These are phyloP conservation scores for Verticillium alfalfae DNA, from an alignment of 2,329 filamentous ascomycete species.

Conservation along the genomic window DNA sequence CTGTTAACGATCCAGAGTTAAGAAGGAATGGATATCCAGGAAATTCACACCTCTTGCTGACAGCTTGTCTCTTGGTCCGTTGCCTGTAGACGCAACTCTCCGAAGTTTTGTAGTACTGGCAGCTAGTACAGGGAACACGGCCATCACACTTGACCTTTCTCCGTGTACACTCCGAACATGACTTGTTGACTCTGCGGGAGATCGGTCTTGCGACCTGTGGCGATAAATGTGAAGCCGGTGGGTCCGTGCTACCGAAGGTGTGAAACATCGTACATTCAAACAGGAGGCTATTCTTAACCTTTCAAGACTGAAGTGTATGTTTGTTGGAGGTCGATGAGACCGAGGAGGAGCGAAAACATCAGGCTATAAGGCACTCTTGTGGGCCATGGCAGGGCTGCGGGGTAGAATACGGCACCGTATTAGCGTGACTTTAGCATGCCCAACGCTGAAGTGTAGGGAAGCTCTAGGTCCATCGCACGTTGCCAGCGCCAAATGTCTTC, in stretches of 20 bases:
- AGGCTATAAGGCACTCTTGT: too few species aligned
- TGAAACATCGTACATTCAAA: too few species aligned
- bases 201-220: neutral
- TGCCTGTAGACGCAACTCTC: constrained; percentile 21
- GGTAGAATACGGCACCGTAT: too few species aligned
- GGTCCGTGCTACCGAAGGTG: too few species aligned
- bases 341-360: too few species aligned
- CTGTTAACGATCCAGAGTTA: too few species aligned
- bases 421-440: neutral
- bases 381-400: too few species aligned
- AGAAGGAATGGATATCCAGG: neutral
- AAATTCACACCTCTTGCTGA: constrained; percentile 18
- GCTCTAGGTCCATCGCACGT: too few species aligned
- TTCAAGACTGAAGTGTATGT: too few species aligned
- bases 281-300: neutral
- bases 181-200: constrained; percentile 15
- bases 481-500: too few species aligned
- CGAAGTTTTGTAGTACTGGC: constrained; percentile 22
- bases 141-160: constrained; percentile 34
- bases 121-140: constrained; percentile 27
- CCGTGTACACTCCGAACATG: constrained; percentile 19
- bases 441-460: neutral
- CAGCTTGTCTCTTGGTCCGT: constrained; percentile 20
- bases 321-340: too few species aligned
- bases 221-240: neutral